Percentiles rank a stretch among this genome's conserved stretches.
Evolutionary conservation across 2,329 filamentous ascomycete genomes (phyloP).

Genomic region (Biscogniauxia marginata): DNA sequence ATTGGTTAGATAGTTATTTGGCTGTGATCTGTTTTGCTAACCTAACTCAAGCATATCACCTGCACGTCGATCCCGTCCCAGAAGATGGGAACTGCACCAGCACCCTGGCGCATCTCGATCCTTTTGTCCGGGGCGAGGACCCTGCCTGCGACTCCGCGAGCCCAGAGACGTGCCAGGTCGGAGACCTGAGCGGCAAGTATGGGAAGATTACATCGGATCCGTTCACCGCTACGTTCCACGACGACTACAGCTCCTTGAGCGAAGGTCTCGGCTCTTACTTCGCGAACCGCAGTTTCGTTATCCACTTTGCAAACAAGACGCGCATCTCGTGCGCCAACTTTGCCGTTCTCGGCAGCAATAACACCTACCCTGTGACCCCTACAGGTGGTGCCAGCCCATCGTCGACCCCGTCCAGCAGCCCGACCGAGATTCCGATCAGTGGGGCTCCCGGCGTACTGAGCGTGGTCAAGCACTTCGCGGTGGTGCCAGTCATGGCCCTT

Average conservation of each 20-base stretch:
- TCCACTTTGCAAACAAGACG: slow-evolving; percentile 64
- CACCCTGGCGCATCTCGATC: slow-evolving; percentile 69
- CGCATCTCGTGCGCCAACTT: slow-evolving; percentile 67
- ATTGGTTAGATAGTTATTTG: neutral
- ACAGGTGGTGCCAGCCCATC: slow-evolving; percentile 5
- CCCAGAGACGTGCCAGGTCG: slow-evolving; percentile 69
- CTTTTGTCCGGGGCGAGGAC: slow-evolving; percentile 62
- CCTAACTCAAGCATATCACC: slow-evolving; percentile 60
- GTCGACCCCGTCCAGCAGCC: slow-evolving; percentile 2
- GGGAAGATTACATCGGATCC: slow-evolving; percentile 56
- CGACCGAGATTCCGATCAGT: neutral
- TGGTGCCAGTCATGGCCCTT: slow-evolving; percentile 21
- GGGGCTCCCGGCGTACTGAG: slow-evolving; percentile 8
- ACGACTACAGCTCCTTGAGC: slow-evolving; percentile 56
- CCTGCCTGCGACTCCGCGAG: slow-evolving; percentile 56
- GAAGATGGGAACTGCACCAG: slow-evolving; percentile 68
- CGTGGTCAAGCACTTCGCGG: slow-evolving; percentile 19
- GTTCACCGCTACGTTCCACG: slow-evolving; percentile 51
- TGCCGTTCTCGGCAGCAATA: slow-evolving; percentile 26
- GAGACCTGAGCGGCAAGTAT: slow-evolving; percentile 74
- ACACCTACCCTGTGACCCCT: slow-evolving; percentile 14
- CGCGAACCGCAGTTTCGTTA: slow-evolving; percentile 62
- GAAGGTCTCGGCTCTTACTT: slow-evolving; percentile 56
- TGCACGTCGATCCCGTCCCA: slow-evolving; percentile 66
- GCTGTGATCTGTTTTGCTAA: slow-evolving; percentile 9